Percentiles rank a stretch among this genome's conserved stretches.
These are phyloP conservation scores for Penicillium sp. DNA, from an alignment of 2,329 filamentous ascomycete genomes.

Conservation along the genomic window DNA sequence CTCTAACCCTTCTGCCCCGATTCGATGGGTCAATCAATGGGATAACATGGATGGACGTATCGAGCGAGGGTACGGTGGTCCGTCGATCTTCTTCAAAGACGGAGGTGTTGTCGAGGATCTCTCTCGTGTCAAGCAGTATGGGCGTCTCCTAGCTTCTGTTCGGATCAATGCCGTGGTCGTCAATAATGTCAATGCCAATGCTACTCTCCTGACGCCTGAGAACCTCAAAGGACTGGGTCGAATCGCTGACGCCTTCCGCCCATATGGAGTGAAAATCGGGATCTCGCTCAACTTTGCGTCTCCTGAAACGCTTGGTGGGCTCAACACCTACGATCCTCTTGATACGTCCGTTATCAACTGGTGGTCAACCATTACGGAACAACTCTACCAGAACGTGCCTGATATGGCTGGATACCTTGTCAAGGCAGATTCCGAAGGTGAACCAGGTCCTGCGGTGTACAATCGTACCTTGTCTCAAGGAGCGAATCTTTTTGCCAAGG, in stretches of 20 bases:
- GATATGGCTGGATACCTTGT: conserved; percentile 68
- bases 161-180: conserved; percentile 65
- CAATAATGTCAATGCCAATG: conserved; percentile 72
- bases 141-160: conserved; percentile 64
- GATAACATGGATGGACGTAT: conserved; percentile 67
- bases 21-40: conserved; percentile 73
- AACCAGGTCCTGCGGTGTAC: conserved; percentile 67
- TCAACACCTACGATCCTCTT: conserved; percentile 65
- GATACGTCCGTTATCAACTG: conserved; percentile 58
- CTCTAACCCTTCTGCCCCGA: conserved; percentile 58
- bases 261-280: conserved; percentile 65
- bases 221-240: conserved; percentile 62
- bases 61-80: conserved; percentile 66
- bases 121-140: conserved; percentile 61
- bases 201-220: conserved; percentile 51
- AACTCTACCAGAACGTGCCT: conserved; percentile 60
- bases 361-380: conserved; percentile 61
- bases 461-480: conserved; percentile 67
- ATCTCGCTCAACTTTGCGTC: conserved; percentile 68
- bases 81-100: conserved; percentile 66
- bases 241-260: conserved; percentile 64
- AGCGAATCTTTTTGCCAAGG: conserved; percentile 65
- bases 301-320: conserved; percentile 55
- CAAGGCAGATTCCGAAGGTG: conserved; percentile 70
- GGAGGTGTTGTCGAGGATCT: conserved; percentile 57